Evolutionary conservation across 2,329 filamentous ascomycete genomes (phyloP).

Genomic region (Lasiodiplodia sp.): DNA sequence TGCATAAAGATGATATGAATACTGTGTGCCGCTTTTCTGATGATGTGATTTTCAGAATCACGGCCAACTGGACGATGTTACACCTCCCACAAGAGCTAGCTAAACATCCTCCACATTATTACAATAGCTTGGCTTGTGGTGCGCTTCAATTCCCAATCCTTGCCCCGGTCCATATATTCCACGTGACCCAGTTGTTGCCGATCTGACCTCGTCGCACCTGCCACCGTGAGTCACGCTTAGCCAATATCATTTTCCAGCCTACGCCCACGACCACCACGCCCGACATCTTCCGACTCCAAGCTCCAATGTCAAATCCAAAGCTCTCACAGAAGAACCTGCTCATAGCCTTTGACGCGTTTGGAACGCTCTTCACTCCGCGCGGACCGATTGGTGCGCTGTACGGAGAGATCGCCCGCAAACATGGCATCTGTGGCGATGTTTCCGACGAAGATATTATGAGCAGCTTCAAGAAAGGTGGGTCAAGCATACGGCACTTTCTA

Average conservation of each 20-base stretch:
- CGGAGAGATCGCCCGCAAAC: slow-evolving; percentile 56
- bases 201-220: not conserved
- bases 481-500: not conserved
- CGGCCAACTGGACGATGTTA: not conserved
- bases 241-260: not conserved
- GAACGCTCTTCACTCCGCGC: slow-evolving; percentile 66
- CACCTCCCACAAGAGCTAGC: not conserved
- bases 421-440: slow-evolving; percentile 55
- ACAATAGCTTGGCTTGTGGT: not conserved
- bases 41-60: not conserved
- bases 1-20: not conserved
- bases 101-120: not conserved
- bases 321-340: slow-evolving; percentile 54
- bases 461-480: slow-evolving; percentile 49
- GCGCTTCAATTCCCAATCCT: not conserved
- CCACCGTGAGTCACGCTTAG: not conserved
- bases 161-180: not conserved
- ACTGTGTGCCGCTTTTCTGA: not conserved
- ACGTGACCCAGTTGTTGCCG: slow-evolving; percentile 15
- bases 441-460: slow-evolving; percentile 50
- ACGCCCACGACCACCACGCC: not conserved
- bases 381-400: slow-evolving; percentile 63
- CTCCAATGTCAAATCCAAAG: slow-evolving; percentile 1
- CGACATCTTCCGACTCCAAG: not conserved
- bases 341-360: slow-evolving; percentile 70